phyloP scores from a whole-genome alignment of 768 basidiomycete genomes.

The Krasilnikovozyma curviuscula region DNA sequence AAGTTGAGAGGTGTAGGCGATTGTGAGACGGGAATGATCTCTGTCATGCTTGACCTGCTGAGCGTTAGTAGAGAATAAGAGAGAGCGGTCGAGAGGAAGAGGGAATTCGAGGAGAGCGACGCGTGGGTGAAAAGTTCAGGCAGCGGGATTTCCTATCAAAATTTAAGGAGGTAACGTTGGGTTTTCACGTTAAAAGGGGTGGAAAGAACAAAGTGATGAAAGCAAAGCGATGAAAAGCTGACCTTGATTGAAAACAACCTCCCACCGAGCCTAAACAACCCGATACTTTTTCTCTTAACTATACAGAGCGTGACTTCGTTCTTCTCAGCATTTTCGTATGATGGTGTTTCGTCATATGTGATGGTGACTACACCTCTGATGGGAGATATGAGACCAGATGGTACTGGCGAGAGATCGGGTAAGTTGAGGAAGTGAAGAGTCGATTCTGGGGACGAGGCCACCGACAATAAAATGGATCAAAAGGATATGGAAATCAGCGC shows the following conservation, averaged over 20 bases:
- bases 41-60: neutral
- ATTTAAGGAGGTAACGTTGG: constrained; percentile 26
- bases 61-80: constrained; percentile 8
- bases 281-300: constrained; percentile 24
- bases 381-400: constrained; percentile 43
- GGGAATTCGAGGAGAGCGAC: constrained; percentile 14
- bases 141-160: constrained; percentile 24
- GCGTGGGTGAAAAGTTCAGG: constrained; percentile 18
- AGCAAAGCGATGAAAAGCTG: neutral
- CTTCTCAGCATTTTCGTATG: constrained; percentile 14
- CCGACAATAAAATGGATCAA: constrained; percentile 25
- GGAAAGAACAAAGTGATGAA: neutral
- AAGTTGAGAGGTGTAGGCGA: neutral
- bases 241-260: constrained; percentile 15
- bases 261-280: constrained; percentile 21
- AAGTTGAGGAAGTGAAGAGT: constrained; percentile 56
- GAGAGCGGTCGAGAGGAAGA: constrained; percentile 20
- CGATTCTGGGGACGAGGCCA: constrained; percentile 21
- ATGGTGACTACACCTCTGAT: constrained; percentile 62
- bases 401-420: constrained; percentile 57
- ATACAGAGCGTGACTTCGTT: constrained; percentile 24
- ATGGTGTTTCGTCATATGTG: constrained; percentile 52
- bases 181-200: constrained; percentile 27
- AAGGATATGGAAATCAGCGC: constrained; percentile 25
- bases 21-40: constrained; percentile 6